phyloP scores from a whole-genome alignment of 2,329 filamentous ascomycete genomes.

The Scleromitrula shiraiana region DNA sequence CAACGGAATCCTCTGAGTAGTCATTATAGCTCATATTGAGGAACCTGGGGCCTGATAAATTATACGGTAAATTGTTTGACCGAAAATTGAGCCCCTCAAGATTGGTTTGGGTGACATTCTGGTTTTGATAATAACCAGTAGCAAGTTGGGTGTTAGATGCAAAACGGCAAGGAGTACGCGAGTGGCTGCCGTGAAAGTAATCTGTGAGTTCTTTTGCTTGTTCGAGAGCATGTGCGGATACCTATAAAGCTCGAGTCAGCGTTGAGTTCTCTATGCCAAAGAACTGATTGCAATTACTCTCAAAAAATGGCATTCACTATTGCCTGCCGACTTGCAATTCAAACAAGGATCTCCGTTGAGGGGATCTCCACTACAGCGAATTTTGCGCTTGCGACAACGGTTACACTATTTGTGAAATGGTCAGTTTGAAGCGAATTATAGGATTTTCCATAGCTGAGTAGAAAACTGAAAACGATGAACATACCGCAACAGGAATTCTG shows the following conservation, averaged over 20 bases:
- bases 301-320: conserved; percentile 68
- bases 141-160: background rate
- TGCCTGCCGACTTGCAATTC: conserved; percentile 71
- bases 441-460: background rate
- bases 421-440: background rate
- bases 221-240: conserved; percentile 14
- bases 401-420: conserved; percentile 55
- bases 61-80: background rate
- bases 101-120: no score
- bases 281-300: conserved; percentile 47
- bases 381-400: conserved; percentile 87
- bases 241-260: conserved; percentile 18
- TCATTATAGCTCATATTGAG: background rate
- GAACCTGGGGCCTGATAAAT: background rate
- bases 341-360: conserved; percentile 68
- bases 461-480: background rate
- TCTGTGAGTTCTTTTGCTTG: conserved; percentile 1
- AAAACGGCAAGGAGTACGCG: background rate
- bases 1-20: conserved; percentile 1
- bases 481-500: conserved; percentile 46
- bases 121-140: no score
- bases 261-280: background rate
- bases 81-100: background rate
- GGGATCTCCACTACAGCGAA: conserved; percentile 82
- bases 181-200: background rate